Base-by-base conservation (phyloP, 2,329 filamentous ascomycete genomes). In the Fusarium praegraminearum region DNA sequence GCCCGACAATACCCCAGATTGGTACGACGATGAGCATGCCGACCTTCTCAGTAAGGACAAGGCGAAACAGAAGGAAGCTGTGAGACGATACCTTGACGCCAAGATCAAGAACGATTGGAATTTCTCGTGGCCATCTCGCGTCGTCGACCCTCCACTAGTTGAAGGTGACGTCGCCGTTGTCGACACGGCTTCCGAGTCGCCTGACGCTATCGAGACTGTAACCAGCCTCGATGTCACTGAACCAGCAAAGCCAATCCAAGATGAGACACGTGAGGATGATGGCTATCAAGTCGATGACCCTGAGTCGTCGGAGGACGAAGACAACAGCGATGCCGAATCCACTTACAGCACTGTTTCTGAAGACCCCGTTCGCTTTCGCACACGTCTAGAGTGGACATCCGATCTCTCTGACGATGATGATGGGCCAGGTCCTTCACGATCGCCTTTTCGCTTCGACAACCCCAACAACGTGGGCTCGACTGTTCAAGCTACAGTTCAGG, bases 31-130 rank as follows among this genome's bases (percentile, higher is more conserved):
- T 72, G 86, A 88, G 72, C 86, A 90, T 65, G 83, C 86, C 22
- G 89, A 90, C 73, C 81, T 91, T 8, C 78, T 89, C 51, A 89
- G 86, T 76, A 85, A 83, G 73, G 89, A 91, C 75, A 90, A 90
- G 76, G 66, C 78, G 28, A 89, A 85, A 78, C 87, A 89, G 71
- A 90, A 90, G 74, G 86, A 89, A 41, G 89, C 89, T 15, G 85
- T 91, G 36, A 86, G 82, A 73, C 84, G 81, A 52, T 86, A 85
- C 69, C 78, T 91, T 2, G 78, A 80, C 4, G 81, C 83, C 24
- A 87, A 84, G 69, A 80, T 91, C 41, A 85, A 83, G 65, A 83
- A 83, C 65, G 88, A 90, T 73, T 91, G 89, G 89, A 79, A 81
- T 1, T 91, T 89, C 73, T 70, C 80, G 35, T 90, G 88, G 88